These are phyloP conservation scores for Tuber aestivum DNA, from an alignment of 495 filamentous ascomycete species.

Conservation along the genomic window DNA sequence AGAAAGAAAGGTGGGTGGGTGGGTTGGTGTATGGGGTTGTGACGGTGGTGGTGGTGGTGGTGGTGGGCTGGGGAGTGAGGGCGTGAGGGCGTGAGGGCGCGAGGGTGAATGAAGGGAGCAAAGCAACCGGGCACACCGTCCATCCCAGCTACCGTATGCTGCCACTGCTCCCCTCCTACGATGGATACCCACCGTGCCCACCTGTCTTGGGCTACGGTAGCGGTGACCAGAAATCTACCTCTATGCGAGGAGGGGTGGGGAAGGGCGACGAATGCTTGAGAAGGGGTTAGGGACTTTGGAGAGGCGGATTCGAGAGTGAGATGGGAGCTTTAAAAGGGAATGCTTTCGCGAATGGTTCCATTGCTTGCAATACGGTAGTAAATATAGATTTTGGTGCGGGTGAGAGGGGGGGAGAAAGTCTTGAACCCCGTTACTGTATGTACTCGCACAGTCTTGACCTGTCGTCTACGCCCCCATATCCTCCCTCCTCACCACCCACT, in stretches of 20 bases:
- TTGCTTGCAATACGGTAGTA: background rate
- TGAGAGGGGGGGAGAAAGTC: background rate
- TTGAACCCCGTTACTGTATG: slow-evolving; percentile 2
- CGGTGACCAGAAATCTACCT: background rate
- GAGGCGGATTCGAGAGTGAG: background rate
- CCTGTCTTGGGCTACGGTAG: background rate
- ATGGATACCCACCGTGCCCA: background rate
- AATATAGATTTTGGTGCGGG: slow-evolving; percentile 6
- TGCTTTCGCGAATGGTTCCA: background rate
- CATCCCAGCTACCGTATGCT: background rate
- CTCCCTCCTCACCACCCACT: background rate
- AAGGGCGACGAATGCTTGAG: background rate
- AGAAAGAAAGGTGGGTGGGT: slow-evolving; percentile 1
- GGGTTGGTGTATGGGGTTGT: slow-evolving; percentile 1
- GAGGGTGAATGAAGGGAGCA: background rate
- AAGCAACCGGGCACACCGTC: background rate
- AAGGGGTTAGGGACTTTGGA: background rate
- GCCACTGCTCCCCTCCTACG: background rate
- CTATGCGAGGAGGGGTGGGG: slow-evolving; percentile 2
- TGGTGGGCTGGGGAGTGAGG: background rate
- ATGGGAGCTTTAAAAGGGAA: background rate
- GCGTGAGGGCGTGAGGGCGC: background rate
- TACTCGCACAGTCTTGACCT: background rate
- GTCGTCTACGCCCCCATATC: background rate
- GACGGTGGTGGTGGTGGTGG: background rate